Conservation (phyloP, 768 basidiomycete species). For the Xerocomus brunneocitrinus region DNA sequence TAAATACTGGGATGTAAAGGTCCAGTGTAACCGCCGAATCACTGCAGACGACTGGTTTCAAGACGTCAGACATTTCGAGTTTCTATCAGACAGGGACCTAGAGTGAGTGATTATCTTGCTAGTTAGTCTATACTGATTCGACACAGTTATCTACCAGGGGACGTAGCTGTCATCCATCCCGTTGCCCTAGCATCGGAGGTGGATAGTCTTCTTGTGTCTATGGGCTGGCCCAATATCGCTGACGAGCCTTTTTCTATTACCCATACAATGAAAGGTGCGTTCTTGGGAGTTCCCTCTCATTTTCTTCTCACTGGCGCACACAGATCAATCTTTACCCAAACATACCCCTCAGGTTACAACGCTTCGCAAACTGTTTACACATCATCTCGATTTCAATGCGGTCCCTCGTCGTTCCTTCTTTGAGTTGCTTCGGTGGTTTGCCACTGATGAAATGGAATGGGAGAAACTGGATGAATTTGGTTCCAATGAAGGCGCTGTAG, state of each 20-base stretch:
- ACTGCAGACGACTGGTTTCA: constrained; percentile 86
- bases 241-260: constrained; percentile 47
- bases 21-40: constrained; percentile 63
- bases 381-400: constrained; percentile 77
- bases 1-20: constrained; percentile 46
- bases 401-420: constrained; percentile 89
- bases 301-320: neutral
- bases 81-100: constrained; percentile 61
- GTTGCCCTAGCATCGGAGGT: constrained; percentile 58
- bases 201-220: constrained; percentile 53
- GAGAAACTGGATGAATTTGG: constrained; percentile 86
- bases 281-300: neutral
- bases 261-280: constrained; percentile 36
- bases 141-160: constrained; percentile 71
- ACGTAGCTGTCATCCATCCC: constrained; percentile 79
- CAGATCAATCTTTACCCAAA: constrained; percentile 24
- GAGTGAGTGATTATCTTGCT: constrained; percentile 38
- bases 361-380: constrained; percentile 65
- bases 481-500: constrained; percentile 63
- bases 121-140: neutral
- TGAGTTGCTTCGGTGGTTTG: constrained; percentile 71
- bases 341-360: constrained; percentile 42
- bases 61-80: constrained; percentile 87
- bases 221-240: constrained; percentile 62
- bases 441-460: constrained; percentile 66